Evolutionary conservation across 139 green algal genomes (phyloP).

Genomic region (Chlorella vulgaris): DNA sequence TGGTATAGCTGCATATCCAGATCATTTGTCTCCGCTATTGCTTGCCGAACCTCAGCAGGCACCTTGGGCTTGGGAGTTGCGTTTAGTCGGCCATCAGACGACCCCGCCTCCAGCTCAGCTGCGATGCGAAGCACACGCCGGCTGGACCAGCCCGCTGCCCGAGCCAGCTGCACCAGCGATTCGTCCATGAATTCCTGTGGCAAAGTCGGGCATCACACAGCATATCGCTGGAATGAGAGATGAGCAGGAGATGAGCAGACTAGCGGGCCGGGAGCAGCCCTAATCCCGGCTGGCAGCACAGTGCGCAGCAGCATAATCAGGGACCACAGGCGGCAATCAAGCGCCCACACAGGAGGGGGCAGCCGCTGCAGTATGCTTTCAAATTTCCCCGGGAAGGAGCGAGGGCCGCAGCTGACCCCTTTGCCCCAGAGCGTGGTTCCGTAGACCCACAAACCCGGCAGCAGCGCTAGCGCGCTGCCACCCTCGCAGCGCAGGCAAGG

Average conservation of each 20-base stretch:
- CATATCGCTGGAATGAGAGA: background rate
- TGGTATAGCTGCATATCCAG: background rate
- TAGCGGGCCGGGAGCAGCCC: background rate
- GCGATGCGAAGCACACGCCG: background rate
- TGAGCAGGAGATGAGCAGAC: background rate
- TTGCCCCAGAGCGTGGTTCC: no score
- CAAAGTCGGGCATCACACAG: no score
- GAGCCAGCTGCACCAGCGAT: background rate
- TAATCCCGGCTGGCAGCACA: no score
- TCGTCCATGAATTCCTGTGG: slow-evolving; percentile 5
- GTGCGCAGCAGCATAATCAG: no score
- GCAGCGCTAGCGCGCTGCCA: no score
- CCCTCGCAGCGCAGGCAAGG: no score
- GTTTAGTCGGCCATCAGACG: background rate
- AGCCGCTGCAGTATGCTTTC: no score
- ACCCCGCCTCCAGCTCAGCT: background rate
- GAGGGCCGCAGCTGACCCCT: no score
- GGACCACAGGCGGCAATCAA: no score
- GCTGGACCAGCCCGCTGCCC: background rate
- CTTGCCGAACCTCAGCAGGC: background rate
- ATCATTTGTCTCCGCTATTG: background rate
- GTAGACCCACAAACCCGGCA: no score
- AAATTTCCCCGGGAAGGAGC: no score
- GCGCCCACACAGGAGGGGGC: no score
- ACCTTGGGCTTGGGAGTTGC: background rate